Conservation (phyloP, 1,284 basidiomycete species). For the Leccinum pachyderme region DNA sequence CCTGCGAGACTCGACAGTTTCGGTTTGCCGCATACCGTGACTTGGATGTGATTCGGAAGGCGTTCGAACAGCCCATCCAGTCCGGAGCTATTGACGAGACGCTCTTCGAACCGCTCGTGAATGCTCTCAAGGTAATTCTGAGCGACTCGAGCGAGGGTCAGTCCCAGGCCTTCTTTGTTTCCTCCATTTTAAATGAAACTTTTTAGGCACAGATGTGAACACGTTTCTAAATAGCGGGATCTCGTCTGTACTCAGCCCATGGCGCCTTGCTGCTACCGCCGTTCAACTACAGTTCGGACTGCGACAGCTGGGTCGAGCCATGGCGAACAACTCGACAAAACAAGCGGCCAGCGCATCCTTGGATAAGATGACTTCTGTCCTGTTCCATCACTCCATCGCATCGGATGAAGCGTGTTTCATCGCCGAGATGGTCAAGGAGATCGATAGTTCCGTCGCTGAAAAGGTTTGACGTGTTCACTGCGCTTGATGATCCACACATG, state of each 20-base stretch:
- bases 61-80: slow-evolving; percentile 63
- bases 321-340: slow-evolving; percentile 53
- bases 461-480: slow-evolving; percentile 46
- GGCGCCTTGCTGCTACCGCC: slow-evolving; percentile 76
- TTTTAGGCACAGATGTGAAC: slow-evolving; percentile 44
- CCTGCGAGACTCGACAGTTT: slow-evolving; percentile 63
- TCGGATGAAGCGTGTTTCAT: slow-evolving; percentile 77
- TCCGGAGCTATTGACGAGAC: slow-evolving; percentile 48
- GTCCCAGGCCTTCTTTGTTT: neutral
- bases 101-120: slow-evolving; percentile 61
- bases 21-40: slow-evolving; percentile 71
- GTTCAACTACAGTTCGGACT: slow-evolving; percentile 74
- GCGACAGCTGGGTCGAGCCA: slow-evolving; percentile 64
- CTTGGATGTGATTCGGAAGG: slow-evolving; percentile 61
- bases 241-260: slow-evolving; percentile 68
- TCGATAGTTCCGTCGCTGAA: slow-evolving; percentile 58
- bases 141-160: slow-evolving; percentile 51
- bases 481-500: neutral
- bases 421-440: slow-evolving; percentile 71
- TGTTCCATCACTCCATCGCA: slow-evolving; percentile 70
- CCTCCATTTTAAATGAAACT: neutral
- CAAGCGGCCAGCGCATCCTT: slow-evolving; percentile 55
- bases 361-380: slow-evolving; percentile 58
- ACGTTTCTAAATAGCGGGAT: slow-evolving; percentile 56
- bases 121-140: slow-evolving; percentile 60